Evolutionary conservation across 306 rosid genomes (phyloP), one percentile per base, ranked within the genome.

Genomic region (Quercus glauca): DNA sequence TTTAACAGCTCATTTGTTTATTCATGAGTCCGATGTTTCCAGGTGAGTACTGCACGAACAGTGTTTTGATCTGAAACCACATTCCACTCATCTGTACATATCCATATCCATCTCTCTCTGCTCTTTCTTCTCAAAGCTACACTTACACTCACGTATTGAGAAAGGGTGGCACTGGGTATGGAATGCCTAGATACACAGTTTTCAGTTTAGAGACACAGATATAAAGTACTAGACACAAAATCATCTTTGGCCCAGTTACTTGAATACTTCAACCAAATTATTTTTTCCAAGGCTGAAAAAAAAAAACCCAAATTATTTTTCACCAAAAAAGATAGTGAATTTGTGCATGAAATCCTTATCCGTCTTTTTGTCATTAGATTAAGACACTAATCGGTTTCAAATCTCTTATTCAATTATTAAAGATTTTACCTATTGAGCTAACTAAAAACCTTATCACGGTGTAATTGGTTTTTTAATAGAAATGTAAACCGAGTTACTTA

Each of bases 1-100:
- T 84, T 68, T 76, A 29, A 74, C 69, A 31, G 79, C 72, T 72
- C 72, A 57, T 75, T 69, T 52, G 13, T 65, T 76, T 73, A 26
- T 77, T 49, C 41, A 93, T 89, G 75, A 95, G 89, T 19, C 92
- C 94, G 70, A 93, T 92, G 81, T 95, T 95, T 17, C 97, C 98
- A 1, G 96, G 93, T 33, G 98, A 93, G 84, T 92, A 95, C 76
- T 92, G 96, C 28, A 95, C 82, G 79, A 89, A 93, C 72, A 93
- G 89, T 37, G 89, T 80, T 73, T 79, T 86, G 79, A 87, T 87
- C 52, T 75, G 49, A 33, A 71, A 86, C 90, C 93, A 63, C 99
- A 92, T 81, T 87, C 90, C 35, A 95, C 94, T 74, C 99, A 92
- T 80, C 86, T 87, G 76, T 89, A 84, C 73, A 41, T 41, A 41